Percentiles rank a stretch among this genome's conserved stretches.
Conservation (phyloP, 306 rosid genomes). For the Potentilla sterilis region DNA sequence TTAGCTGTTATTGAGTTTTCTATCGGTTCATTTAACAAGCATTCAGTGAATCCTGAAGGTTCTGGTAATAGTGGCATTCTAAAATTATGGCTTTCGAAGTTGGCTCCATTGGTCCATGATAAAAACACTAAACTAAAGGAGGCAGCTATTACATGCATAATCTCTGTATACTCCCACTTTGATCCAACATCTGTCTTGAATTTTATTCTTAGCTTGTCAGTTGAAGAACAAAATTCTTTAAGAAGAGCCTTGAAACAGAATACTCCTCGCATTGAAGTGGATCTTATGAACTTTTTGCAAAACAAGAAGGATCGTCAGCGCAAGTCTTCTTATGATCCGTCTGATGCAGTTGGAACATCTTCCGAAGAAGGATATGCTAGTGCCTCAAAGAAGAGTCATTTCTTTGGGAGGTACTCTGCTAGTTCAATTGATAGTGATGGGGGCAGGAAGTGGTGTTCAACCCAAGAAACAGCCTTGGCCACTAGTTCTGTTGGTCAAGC, state of each 20-base stretch:
- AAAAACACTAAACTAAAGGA: conserved; percentile 92
- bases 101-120: conserved; percentile 81
- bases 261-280: conserved; percentile 99
- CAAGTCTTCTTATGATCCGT: conserved; percentile 81
- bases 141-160: conserved; percentile 89
- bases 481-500: conserved; percentile 52
- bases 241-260: conserved; percentile 94
- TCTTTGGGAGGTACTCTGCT: conserved; percentile 74
- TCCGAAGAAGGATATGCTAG: conserved; percentile 87
- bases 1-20: conserved; percentile 96
- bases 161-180: conserved; percentile 94
- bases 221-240: conserved; percentile 92
- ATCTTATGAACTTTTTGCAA: conserved; percentile 87
- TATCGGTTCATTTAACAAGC: conserved; percentile 80
- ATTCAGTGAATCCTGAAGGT: conserved; percentile 77
- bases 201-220: conserved; percentile 85
- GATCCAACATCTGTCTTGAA: conserved; percentile 85
- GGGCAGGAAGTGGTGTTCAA: conserved; percentile 86
- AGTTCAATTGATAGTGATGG: conserved; percentile 83
- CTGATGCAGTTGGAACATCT: conserved; percentile 89
- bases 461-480: conserved; percentile 60
- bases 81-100: conserved; percentile 91
- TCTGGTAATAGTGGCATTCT: conserved; percentile 81
- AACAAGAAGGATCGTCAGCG: conserved; percentile 94
- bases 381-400: conserved; percentile 64